Base-by-base conservation (phyloP, 345 rosid genomes). In the Tarenaya hassleriana region DNA sequence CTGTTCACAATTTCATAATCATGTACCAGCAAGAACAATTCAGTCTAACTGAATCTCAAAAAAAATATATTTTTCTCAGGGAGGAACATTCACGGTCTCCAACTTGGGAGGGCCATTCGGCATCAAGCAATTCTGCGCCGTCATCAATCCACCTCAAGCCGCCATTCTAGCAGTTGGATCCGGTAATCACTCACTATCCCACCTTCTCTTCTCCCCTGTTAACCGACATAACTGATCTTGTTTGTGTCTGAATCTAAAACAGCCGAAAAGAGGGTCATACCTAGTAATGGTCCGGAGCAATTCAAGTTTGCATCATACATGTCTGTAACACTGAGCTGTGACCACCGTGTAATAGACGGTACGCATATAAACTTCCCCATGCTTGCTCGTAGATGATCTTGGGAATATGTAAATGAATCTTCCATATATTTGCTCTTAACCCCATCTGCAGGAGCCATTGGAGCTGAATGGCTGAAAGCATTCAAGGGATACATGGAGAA, bases 291-390 rank as follows among this genome's bases (percentile, higher is more conserved):
- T 38, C 72, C 84, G 5, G 89, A 80, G 7, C 72, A 86, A 27
- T 85, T 61, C 74, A 69, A 74, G 20, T 77, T 73, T 34, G 85
- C 95, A 42, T 83, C 97, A 9, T 80, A 72, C 72, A 80, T 92
- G 97, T 69, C 95, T 0, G 87, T 80, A 47, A 88, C 99, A 14
- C 73, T 88, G 63, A 92, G 97, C 68, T 92, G 97, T 16, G 99
- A 92, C 70, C 99, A 92, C 61, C 98, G 95, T 31, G 98, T 88
- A n/a, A 80, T 88, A 14, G 99, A 92, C 58, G 97, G 98, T 88
- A 66, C 13, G 40, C 40, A n/a, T n/a, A n/a, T n/a, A n/a, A n/a
- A n/a, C n/a, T n/a, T n/a, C n/a, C n/a, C n/a, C n/a, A n/a, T n/a
- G n/a, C n/a, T n/a, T n/a, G n/a, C 11, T 35, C 40, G n/a, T 35